Percentiles rank a stretch among this genome's conserved stretches.
phyloP scores from a whole-genome alignment of 2,329 filamentous ascomycete species.

The Exophiala xenobiotica region DNA sequence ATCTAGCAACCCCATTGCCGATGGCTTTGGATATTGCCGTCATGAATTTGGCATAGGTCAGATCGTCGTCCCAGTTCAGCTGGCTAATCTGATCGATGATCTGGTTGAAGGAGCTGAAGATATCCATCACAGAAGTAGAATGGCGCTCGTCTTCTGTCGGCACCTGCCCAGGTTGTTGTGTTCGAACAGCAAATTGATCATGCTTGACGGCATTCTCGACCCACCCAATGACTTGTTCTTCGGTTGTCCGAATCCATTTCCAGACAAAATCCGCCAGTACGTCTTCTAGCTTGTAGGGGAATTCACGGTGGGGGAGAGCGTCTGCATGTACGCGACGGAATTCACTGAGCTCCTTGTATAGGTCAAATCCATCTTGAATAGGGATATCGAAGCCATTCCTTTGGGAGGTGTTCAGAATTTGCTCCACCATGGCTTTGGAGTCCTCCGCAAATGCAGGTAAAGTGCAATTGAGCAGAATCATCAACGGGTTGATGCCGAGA shows the following conservation, averaged over 20 bases:
- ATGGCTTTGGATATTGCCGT: slow-evolving; percentile 85
- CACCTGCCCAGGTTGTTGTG: slow-evolving; percentile 61
- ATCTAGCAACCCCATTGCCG: slow-evolving; percentile 75
- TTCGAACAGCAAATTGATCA: slow-evolving; percentile 77
- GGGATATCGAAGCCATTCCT: slow-evolving; percentile 72
- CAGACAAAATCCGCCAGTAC: slow-evolving; percentile 89
- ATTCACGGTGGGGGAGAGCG: slow-evolving; percentile 69
- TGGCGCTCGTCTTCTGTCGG: slow-evolving; percentile 80
- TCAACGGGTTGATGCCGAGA: slow-evolving; percentile 69
- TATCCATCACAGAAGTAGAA: slow-evolving; percentile 88
- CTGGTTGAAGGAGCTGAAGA: slow-evolving; percentile 92
- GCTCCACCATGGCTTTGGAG: slow-evolving; percentile 76
- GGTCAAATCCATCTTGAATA: slow-evolving; percentile 87
- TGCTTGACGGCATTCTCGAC: slow-evolving; percentile 89
- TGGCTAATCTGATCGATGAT: slow-evolving; percentile 82
- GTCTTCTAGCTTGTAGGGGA: slow-evolving; percentile 84
- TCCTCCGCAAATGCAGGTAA: slow-evolving; percentile 90
- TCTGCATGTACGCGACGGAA: slow-evolving; percentile 78
- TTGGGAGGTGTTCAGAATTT: slow-evolving; percentile 73
- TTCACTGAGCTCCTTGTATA: slow-evolving; percentile 85
- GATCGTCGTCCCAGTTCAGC: slow-evolving; percentile 87
- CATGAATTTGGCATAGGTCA: slow-evolving; percentile 96
- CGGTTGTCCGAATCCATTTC: slow-evolving; percentile 85
- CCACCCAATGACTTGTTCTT: slow-evolving; percentile 75
- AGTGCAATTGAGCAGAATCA: slow-evolving; percentile 75